Evolutionary conservation across 345 rosid species (phyloP).

Genomic region (Eucalyptus tenuipes): DNA sequence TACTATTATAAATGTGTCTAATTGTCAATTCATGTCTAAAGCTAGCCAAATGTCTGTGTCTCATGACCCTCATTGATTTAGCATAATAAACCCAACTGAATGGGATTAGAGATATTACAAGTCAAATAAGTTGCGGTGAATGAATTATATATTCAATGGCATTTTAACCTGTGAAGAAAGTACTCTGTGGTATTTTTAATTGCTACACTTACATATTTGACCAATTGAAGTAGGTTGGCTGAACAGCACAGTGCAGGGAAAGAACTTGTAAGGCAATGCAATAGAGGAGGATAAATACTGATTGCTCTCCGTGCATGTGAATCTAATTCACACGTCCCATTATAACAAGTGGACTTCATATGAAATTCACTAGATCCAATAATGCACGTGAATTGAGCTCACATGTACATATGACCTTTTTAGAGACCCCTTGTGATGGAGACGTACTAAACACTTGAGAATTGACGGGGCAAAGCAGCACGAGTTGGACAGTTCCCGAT

Average conservation of each 20-base stretch:
- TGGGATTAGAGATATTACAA: not conserved
- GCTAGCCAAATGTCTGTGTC: not conserved
- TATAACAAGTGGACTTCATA: not conserved
- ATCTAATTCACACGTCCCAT: not conserved
- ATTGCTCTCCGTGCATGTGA: not conserved
- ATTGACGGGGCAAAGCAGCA: not conserved
- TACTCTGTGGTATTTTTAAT: not conserved
- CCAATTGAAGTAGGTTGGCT: not conserved
- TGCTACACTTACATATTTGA: not conserved
- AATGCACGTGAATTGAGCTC: not conserved
- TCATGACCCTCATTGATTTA: not conserved
- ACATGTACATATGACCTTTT: not conserved
- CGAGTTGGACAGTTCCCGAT: not conserved
- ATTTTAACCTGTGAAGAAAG: not conserved
- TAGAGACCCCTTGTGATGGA: not conserved
- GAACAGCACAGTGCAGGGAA: not conserved
- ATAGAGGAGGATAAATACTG: not conserved
- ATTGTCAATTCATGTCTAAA: not conserved
- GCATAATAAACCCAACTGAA: not conserved
- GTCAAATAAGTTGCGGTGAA: not conserved
- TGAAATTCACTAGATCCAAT: not conserved
- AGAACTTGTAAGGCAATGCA: not conserved
- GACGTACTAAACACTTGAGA: not conserved
- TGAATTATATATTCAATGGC: not conserved
- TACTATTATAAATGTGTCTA: not conserved